phyloP scores from a whole-genome alignment of 306 rosid genomes.

The Crataegus laevigata region DNA sequence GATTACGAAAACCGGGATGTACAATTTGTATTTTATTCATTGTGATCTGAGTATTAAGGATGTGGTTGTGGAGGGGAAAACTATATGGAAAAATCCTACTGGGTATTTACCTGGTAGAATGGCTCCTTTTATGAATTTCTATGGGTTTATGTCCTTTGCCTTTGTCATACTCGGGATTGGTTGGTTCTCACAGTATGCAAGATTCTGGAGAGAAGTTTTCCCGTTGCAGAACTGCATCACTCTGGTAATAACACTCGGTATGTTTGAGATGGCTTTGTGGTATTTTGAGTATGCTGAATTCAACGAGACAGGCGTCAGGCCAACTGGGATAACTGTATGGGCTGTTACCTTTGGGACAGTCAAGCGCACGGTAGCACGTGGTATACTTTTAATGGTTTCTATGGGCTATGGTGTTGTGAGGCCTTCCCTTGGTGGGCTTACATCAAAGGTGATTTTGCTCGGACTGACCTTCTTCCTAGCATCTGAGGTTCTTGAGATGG shows the following conservation, averaged over 20 bases:
- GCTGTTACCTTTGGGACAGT: conserved; percentile 85
- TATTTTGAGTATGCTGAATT: conserved; percentile 89
- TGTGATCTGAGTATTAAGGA: conserved; percentile 73
- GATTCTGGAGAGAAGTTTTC: conserved; percentile 82
- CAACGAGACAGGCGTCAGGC: conserved; percentile 85
- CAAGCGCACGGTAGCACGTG: conserved; percentile 76
- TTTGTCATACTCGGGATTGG: conserved; percentile 75
- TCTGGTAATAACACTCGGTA: conserved; percentile 79
- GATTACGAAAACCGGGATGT: conserved; percentile 84
- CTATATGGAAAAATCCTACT: conserved; percentile 84
- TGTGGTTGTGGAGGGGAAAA: conserved; percentile 74
- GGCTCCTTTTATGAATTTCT: conserved; percentile 91
- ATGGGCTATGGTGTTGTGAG: conserved; percentile 98
- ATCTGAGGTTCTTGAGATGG: conserved; percentile 88
- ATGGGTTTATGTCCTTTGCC: conserved; percentile 85
- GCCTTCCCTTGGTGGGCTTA: conserved; percentile 95
- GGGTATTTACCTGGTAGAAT: conserved; percentile 96
- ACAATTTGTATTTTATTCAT: conserved; percentile 90
- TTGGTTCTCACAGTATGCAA: conserved; percentile 90
- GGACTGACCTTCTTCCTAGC: conserved; percentile 92
- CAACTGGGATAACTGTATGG: conserved; percentile 86
- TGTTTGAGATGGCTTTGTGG: conserved; percentile 95
- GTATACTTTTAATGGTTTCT: conserved; percentile 72
- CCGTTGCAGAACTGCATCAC: conserved; percentile 94
- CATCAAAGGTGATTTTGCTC: conserved; percentile 82